phyloP scores from a whole-genome alignment of 1,139 yeast genomes.

The Hyphopichia burtonii region DNA sequence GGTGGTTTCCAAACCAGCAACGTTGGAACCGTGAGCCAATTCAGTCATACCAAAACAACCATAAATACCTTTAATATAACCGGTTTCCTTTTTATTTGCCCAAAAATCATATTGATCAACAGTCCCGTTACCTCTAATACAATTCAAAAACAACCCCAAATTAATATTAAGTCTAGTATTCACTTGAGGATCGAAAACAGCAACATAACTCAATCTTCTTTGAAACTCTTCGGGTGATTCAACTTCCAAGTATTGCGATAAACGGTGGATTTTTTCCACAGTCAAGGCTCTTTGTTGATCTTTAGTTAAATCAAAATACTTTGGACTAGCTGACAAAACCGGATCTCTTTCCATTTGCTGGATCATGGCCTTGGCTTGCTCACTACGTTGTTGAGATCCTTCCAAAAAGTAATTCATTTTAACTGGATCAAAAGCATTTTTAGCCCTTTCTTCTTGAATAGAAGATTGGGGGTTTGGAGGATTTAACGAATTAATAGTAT shows the following conservation, averaged over 20 bases:
- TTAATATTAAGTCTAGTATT: conserved; percentile 59
- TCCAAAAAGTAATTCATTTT: conserved; percentile 43
- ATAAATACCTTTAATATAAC: conserved; percentile 35
- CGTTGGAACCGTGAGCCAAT: conserved; percentile 50
- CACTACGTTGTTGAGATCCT: conserved; percentile 35
- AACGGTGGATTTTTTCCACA: conserved; percentile 35
- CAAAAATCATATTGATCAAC: conserved; percentile 39
- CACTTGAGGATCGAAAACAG: conserved; percentile 59
- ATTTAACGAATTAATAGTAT: conserved; percentile 14
- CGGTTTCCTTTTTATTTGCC: conserved; percentile 39
- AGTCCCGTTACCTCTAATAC: conserved; percentile 74
- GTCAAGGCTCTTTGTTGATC: conserved; percentile 37
- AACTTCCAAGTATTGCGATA: conserved; percentile 38
- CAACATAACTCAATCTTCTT: conserved; percentile 51
- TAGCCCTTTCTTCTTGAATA: conserved; percentile 34
- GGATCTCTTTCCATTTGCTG: conserved; percentile 48
- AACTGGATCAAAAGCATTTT: conserved; percentile 27
- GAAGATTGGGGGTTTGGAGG: conserved; percentile 39
- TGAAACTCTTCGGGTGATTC: conserved; percentile 38
- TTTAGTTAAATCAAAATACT: conserved; percentile 38
- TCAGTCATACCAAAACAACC: conserved; percentile 54
- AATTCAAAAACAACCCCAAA: conserved; percentile 66
- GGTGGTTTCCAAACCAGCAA: conserved; percentile 46
- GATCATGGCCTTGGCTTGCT: conserved; percentile 24
- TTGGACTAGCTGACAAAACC: conserved; percentile 31